Base-by-base conservation (phyloP, 805 yeast genomes). In the Tetrapisispora nanseiensis region DNA sequence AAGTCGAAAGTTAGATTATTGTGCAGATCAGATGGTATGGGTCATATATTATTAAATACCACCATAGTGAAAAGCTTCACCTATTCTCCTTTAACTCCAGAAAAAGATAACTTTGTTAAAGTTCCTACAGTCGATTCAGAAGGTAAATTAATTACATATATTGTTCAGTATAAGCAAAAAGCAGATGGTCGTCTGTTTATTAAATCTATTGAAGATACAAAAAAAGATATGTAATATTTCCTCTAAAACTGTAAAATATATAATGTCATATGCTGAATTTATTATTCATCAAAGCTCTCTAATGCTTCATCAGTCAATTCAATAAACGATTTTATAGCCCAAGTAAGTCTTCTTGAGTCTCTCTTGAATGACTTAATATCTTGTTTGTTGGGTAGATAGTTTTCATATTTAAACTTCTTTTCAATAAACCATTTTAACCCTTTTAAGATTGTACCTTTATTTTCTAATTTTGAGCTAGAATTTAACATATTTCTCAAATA, bases 21-120 rank as follows among this genome's bases (percentile, higher is more conserved):
- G 29, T 72, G 90, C 18, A 77, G 97, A 54, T 85, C 96, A 0
- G 97, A 89, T 43, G 96, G 95, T 23, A 79, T 86, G 31, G 81
- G 82, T 31, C 75, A 95, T 51, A 79, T 87, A 13, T 61, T 90
- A 36, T 63, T 90, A 46, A 90, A 90, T 58, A 68, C 78, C 12
- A 63, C 69, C n/a, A 61, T 87, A 10, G 67, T 74, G 9, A 72
- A 72, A 41, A 75, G 74, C 39, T 66, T 86, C 45, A 67, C 67
- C 1, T 89, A 86, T 58, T 67, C 72, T 10, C 68, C 74, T 3
- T 66, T 78, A 34, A 51, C 62, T 15, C 51, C 56, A 43, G 79
- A 90, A 38, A 73, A 80, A 58, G 81, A 85, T 24, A 75, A 78
- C 24, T 63, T 76, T 50, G 78, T 87, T 12, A 72, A 80, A 49